These are phyloP conservation scores for Syncephalastrum monosporum DNA, from an alignment of 371 early-diverging fungal species.

Conservation along the genomic window DNA sequence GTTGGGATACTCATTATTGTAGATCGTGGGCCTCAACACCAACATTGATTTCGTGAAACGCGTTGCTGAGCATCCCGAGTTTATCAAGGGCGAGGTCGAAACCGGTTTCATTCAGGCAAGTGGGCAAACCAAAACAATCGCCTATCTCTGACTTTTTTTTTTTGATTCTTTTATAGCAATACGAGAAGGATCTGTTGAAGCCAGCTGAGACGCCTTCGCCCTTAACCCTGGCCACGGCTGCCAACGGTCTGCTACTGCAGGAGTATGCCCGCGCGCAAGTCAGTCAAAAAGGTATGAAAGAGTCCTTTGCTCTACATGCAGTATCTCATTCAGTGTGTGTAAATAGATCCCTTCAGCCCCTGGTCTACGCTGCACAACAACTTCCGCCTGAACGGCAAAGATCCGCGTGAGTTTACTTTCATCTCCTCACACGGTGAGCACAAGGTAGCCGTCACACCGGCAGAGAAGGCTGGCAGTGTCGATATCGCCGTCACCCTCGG, in stretches of 20 bases:
- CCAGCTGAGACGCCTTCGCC: conserved; percentile 48
- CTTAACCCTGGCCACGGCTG: conserved; percentile 70
- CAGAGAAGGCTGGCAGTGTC: conserved; percentile 16
- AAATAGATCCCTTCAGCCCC: conserved; percentile 59
- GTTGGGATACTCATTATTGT: not conserved
- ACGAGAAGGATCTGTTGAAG: conserved; percentile 68
- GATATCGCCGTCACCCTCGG: conserved; percentile 32
- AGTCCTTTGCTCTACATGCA: not conserved
- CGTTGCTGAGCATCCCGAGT: conserved; percentile 79
- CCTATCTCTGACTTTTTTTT: not conserved
- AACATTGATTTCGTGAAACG: conserved; percentile 89
- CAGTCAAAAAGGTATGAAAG: conserved; percentile 22
- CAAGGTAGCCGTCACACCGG: conserved; percentile 25
- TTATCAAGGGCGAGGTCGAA: conserved; percentile 87
- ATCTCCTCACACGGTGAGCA: conserved; percentile 25
- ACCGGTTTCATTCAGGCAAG: conserved; percentile 88
- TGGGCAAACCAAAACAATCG: conserved; percentile 6
- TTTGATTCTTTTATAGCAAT: conserved; percentile 42
- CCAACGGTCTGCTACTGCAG: conserved; percentile 60
- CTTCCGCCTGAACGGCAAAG: conserved; percentile 58
- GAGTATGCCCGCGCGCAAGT: conserved; percentile 40
- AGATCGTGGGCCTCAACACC: conserved; percentile 88
- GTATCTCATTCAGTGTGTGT: not conserved
- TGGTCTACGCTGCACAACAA: conserved; percentile 52
- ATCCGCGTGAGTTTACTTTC: conserved; percentile 39